Evolutionary conservation across 371 early-diverging fungal species (phyloP).

Genomic region (Rhizopus microsporus): DNA sequence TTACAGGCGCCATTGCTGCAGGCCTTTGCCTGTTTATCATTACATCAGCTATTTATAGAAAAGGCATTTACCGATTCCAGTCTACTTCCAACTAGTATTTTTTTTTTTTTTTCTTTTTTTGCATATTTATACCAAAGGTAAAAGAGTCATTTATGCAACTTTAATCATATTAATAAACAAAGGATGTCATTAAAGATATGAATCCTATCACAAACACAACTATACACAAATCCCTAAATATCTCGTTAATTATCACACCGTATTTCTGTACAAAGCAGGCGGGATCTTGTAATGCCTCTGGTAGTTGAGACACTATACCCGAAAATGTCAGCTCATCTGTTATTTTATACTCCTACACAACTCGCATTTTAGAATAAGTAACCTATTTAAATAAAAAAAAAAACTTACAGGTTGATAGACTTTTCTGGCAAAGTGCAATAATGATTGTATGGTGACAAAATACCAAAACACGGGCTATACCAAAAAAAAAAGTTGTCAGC

Average conservation of each 20-base stretch:
- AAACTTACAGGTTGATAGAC: conserved; percentile 49
- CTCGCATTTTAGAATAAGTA: too few species aligned
- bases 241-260: conserved; percentile 7
- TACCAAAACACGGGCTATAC: conserved; percentile 63
- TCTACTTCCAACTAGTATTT: neutral
- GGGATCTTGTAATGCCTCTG: conserved; percentile 7
- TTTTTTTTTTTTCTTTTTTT: too few species aligned
- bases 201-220: conserved; percentile 24
- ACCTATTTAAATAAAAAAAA: neutral
- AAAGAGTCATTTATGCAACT: neutral
- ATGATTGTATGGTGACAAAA: conserved; percentile 57
- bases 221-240: conserved; percentile 24
- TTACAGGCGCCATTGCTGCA: conserved; percentile 26
- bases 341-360: conserved; percentile 11
- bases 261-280: conserved; percentile 20
- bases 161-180: neutral
- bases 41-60: conserved; percentile 37
- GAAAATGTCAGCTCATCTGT: conserved; percentile 15
- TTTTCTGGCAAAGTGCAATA: conserved; percentile 52
- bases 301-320: conserved; percentile 13
- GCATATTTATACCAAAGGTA: too few species aligned
- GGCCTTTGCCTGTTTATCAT: conserved; percentile 24
- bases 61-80: conserved; percentile 20
- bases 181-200: neutral
- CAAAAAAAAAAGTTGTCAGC: neutral